Conservation (phyloP, 768 basidiomycete genomes). For the Kwoniella heveanensis region DNA sequence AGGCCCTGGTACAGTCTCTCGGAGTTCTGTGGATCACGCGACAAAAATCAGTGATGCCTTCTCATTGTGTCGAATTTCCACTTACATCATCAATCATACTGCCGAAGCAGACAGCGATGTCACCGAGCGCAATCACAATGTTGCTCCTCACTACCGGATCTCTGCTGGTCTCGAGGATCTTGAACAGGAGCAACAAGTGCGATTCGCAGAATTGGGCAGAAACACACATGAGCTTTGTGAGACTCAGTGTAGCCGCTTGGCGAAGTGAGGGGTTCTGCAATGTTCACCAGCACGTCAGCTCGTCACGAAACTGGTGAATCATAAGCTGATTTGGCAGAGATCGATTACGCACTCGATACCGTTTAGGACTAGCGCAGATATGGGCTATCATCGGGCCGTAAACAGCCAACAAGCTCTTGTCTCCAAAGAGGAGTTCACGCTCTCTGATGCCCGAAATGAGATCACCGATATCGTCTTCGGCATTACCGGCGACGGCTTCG, state of each 20-base stretch:
- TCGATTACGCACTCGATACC: conserved; percentile 72
- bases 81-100: conserved; percentile 96
- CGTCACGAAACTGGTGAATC: too few relatives aligned
- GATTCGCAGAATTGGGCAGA: conserved; percentile 91
- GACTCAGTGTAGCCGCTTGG: conserved; percentile 79
- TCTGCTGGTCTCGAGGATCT: conserved; percentile 85
- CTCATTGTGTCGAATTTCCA: conserved; percentile 11
- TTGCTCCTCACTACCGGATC: conserved; percentile 91
- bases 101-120: conserved; percentile 97
- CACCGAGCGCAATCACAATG: conserved; percentile 95
- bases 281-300: not conserved
- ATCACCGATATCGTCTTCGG: conserved; percentile 97
- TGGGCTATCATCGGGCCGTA: conserved; percentile 90
- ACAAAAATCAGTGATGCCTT: not conserved
- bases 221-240: conserved; percentile 96
- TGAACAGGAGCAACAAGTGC: conserved; percentile 85
- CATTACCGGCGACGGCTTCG: conserved; percentile 94
- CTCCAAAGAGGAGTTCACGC: conserved; percentile 80
- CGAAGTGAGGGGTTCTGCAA: conserved; percentile 79
- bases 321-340: not conserved
- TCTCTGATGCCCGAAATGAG: conserved; percentile 81
- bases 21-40: conserved; percentile 55
- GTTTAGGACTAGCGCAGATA: conserved; percentile 85
- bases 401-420: conserved; percentile 74
- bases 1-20: conserved; percentile 92